These are phyloP conservation scores for Turnera subulata DNA, from an alignment of 345 rosid species.

Conservation along the genomic window DNA sequence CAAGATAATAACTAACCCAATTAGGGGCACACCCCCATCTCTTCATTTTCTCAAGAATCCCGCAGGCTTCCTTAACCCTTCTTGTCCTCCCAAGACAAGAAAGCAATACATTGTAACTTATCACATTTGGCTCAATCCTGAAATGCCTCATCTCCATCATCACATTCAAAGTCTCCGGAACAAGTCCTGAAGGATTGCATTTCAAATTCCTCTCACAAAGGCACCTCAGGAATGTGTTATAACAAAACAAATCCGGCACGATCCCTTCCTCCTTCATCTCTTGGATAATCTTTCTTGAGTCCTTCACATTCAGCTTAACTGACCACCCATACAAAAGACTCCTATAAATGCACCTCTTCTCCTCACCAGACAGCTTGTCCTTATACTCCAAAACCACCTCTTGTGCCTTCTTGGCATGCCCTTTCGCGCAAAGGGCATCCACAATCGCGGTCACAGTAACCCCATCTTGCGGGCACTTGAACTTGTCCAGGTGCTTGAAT, in stretches of 20 bases:
- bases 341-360: slow-evolving; percentile 50
- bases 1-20: slow-evolving; percentile 76
- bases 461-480: slow-evolving; percentile 59
- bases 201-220: slow-evolving; percentile 57
- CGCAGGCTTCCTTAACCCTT: slow-evolving; percentile 73
- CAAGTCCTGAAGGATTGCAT: slow-evolving; percentile 75
- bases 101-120: slow-evolving; percentile 72
- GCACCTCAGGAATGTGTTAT: slow-evolving; percentile 64
- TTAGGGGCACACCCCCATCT: slow-evolving; percentile 51
- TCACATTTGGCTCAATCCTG: slow-evolving; percentile 47
- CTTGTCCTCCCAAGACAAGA: slow-evolving; percentile 70
- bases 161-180: slow-evolving; percentile 79
- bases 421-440: slow-evolving; percentile 66
- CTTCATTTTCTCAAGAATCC: slow-evolving; percentile 66
- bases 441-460: slow-evolving; percentile 53
- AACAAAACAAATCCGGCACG: slow-evolving; percentile 64
- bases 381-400: slow-evolving; percentile 74
- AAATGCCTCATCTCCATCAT: slow-evolving; percentile 81
- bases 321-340: slow-evolving; percentile 74
- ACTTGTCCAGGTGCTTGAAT: slow-evolving; percentile 80
- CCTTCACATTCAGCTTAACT: slow-evolving; percentile 53
- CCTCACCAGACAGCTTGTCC: slow-evolving; percentile 39
- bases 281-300: slow-evolving; percentile 63
- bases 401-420: slow-evolving; percentile 76
- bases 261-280: slow-evolving; percentile 65